These are phyloP conservation scores for Cucumis melo DNA, from an alignment of 306 rosid species.

Conservation along the genomic window DNA sequence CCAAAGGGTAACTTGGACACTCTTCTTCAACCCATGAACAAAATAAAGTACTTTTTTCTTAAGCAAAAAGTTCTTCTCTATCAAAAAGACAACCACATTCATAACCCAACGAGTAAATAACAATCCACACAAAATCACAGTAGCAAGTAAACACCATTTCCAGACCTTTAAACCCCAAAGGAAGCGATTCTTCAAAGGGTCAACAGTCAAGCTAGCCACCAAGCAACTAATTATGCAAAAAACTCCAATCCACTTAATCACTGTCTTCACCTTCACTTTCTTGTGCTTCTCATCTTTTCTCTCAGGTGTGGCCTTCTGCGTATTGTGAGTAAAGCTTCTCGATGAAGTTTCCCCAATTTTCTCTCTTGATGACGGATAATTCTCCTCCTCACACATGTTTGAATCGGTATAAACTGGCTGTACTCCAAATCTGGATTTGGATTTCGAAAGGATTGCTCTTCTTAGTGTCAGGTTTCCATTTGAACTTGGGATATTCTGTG, in stretches of 20 bases:
- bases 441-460: conserved; percentile 48
- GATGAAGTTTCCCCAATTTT: conserved; percentile 31
- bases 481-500: conserved; percentile 34
- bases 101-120: conserved; percentile 65
- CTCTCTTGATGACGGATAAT: conserved; percentile 19
- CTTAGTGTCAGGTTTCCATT: conserved; percentile 20
- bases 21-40: conserved; percentile 85
- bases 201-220: conserved; percentile 40
- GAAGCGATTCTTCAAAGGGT: conserved; percentile 4
- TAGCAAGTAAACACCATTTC: conserved; percentile 75
- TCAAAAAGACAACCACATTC: conserved; percentile 54
- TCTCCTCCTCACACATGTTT: conserved; percentile 17
- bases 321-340: conserved; percentile 4
- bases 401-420: conserved; percentile 29
- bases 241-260: conserved; percentile 35
- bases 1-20: conserved; percentile 66
- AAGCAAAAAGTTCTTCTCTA: conserved; percentile 67
- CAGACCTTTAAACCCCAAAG: conserved; percentile 60
- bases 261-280: conserved; percentile 27
- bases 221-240: conserved; percentile 31
- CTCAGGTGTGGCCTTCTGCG: conserved; percentile 13
- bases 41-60: conserved; percentile 75
- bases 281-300: conserved; percentile 29
- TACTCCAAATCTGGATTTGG: conserved; percentile 84
- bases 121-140: conserved; percentile 71